A percentile compares a stretch with the other conserved stretches of the same genome.
Evolutionary conservation across 495 filamentous ascomycete species (phyloP).

Genomic region (Neurospora pannonica): DNA sequence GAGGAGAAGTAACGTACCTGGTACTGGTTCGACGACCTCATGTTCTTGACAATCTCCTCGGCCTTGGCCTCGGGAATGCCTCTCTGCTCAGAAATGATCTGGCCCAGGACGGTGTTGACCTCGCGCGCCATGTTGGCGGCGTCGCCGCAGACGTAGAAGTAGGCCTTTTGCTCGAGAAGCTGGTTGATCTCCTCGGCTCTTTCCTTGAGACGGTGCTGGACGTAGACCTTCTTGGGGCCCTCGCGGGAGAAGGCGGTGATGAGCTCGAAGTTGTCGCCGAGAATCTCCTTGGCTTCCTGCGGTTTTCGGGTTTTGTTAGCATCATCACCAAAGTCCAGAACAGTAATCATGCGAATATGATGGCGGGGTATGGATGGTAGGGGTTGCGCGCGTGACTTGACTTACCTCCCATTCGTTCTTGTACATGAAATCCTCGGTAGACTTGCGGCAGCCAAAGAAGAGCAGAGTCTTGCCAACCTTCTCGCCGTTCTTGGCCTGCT

Average conservation of each 20-base stretch:
- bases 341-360: too few relatives aligned
- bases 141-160: constrained; percentile 98
- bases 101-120: constrained; percentile 74
- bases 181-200: constrained; percentile 76
- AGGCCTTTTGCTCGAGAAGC: constrained; percentile 75
- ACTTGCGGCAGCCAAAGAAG: constrained; percentile 89
- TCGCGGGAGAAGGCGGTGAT: constrained; percentile 93
- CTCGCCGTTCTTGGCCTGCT: constrained; percentile 68
- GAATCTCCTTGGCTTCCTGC: constrained; percentile 68
- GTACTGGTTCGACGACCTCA: constrained; percentile 90
- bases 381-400: too few relatives aligned
- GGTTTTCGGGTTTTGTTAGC: constrained; percentile 1
- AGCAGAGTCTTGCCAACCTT: constrained; percentile 82
- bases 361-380: too few relatives aligned
- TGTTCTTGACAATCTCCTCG: constrained; percentile 92
- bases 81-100: constrained; percentile 77
- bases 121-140: constrained; percentile 97
- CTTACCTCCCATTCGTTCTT: constrained; percentile 87
- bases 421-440: constrained; percentile 85
- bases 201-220: constrained; percentile 86
- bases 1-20: constrained; percentile 50
- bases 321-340: too few relatives aligned
- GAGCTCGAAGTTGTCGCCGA: constrained; percentile 80
- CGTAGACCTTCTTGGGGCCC: constrained; percentile 79
- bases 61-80: constrained; percentile 73